Evolutionary conservation across 1,284 basidiomycete species (phyloP), one percentile per base, ranked within the genome.

Genomic region (Rugosomyces carneus): DNA sequence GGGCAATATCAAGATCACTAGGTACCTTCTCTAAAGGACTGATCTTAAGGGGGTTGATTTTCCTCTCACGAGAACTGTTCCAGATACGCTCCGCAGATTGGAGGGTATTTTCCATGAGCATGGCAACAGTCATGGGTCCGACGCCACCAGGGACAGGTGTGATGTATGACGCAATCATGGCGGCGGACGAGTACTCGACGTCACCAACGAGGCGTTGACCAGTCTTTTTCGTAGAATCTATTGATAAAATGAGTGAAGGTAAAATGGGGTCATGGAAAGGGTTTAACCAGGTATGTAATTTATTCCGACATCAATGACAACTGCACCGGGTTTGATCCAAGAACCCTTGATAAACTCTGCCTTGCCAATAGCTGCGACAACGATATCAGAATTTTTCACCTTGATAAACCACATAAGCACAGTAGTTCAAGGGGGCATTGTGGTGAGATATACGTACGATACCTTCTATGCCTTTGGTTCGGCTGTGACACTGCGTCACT

Each of bases 121-220:
- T 81, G 35, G 96, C 96, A 50, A 99, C 96, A 7, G 96, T 99
- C 95, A 98, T 97, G 23, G 96, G 96, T 18, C 96, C 96, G 45
- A 99, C 96, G 53, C 96, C 96, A 62, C 93, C 93, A 0, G 96
- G 96, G 13, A 99, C 96, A 36, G 96, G 96, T 0, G 96, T 99
- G 62, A 99, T 97, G 65, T 85, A 73, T 3, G 87, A 85, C 5
- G 94, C 95, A 51, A 89, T 81, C 46, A 75, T 63, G 40, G 78
- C 71, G 26, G 91, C 95, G 10, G 84, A 78, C 3, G 76, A 75
- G 62, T 82, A 98, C 59, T 97, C 85, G 48, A 99, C 93, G 67
- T 99, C 96, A 40, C 96, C 96, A 49, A 99, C 93, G 15, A 99
- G 80, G 51, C 96, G 87, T 62, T 95, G 89, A 37, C 96, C 96